Conservation (phyloP, 768 basidiomycete species). For the Tylopilus sp. region DNA sequence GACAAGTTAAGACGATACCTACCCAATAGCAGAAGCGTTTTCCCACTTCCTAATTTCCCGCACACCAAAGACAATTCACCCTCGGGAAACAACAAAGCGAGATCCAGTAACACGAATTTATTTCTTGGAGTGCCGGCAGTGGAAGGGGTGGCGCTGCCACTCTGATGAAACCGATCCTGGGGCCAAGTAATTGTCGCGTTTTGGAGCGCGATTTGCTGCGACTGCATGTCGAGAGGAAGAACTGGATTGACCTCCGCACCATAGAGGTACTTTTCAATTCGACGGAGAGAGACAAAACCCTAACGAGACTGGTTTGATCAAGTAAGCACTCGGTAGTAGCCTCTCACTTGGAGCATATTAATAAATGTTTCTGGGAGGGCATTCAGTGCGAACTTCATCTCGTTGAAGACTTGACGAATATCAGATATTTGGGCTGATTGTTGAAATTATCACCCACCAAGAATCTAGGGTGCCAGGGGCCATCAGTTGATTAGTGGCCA, state of each 20-base stretch:
- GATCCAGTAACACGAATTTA: conserved; percentile 78
- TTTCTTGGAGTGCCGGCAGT: conserved; percentile 67
- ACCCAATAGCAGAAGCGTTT: conserved; percentile 79
- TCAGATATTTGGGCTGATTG: conserved; percentile 1
- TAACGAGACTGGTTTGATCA: conserved; percentile 20
- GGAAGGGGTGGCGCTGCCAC: conserved; percentile 49
- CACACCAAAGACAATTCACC: conserved; percentile 82
- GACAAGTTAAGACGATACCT: background rate
- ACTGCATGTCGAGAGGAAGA: conserved; percentile 52
- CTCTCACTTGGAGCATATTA: conserved; percentile 72
- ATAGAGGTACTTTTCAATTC: conserved; percentile 87
- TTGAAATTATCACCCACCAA: conserved; percentile 30
- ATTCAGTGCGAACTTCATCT: conserved; percentile 85
- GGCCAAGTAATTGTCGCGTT: conserved; percentile 93
- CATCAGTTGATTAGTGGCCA: background rate
- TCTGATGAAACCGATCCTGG: conserved; percentile 53
- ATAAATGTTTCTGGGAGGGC: conserved; percentile 90
- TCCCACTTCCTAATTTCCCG: conserved; percentile 87
- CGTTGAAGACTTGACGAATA: conserved; percentile 61
- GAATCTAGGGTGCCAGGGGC: conserved; percentile 32
- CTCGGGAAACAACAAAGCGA: conserved; percentile 72
- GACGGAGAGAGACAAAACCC: conserved; percentile 80
- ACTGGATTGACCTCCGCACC: conserved; percentile 68
- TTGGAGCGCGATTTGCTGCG: conserved; percentile 67
- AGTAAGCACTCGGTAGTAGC: background rate